Evolutionary conservation across 2,329 filamentous ascomycete species (phyloP).

Genomic region (Fusarium sp.): DNA sequence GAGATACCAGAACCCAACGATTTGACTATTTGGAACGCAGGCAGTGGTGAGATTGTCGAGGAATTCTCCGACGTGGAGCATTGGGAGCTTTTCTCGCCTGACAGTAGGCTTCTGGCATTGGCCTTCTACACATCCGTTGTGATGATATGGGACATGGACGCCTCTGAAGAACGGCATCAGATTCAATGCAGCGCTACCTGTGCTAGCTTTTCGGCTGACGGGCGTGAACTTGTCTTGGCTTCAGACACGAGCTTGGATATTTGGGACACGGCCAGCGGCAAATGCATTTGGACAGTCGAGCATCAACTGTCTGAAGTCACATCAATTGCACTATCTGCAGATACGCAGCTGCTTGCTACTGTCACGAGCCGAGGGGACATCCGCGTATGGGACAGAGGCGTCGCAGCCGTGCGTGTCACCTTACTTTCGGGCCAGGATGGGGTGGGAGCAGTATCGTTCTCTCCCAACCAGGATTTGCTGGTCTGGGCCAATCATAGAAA

Average conservation of each 20-base stretch:
- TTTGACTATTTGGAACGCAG: background rate
- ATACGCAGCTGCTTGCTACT: background rate
- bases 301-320: background rate
- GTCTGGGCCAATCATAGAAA: accelerated
- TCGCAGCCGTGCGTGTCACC: background rate
- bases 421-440: no score
- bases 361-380: accelerated
- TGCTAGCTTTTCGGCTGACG: background rate
- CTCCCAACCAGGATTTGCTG: background rate
- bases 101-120: background rate
- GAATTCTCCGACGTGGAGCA: accelerated
- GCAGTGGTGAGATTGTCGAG: background rate
- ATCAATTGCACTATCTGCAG: background rate
- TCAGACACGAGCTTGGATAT: background rate
- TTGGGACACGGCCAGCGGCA: background rate
- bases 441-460: background rate
- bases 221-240: background rate
- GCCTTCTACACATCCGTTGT: background rate
- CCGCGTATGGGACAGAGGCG: background rate
- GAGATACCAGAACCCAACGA: no score
- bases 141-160: background rate
- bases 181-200: background rate
- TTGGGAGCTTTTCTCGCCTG: background rate
- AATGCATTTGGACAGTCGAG: background rate
- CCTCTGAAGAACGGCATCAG: background rate